Conservation (phyloP, 2,329 filamentous ascomycete species). For the Colletotrichum sublineola region DNA sequence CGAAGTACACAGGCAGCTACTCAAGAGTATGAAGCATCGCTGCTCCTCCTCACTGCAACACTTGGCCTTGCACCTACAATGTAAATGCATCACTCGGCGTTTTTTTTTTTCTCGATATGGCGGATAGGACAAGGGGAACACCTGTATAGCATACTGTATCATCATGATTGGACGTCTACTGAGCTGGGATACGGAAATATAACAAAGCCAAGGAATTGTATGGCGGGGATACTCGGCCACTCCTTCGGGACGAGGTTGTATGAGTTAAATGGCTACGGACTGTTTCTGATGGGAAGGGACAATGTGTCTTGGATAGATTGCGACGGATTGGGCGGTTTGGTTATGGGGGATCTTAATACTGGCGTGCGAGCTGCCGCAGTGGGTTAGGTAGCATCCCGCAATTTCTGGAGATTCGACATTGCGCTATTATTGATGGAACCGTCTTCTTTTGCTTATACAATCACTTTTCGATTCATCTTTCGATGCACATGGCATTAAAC, state of each 20-base stretch:
- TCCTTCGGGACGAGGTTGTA: not conserved
- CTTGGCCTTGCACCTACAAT: not conserved
- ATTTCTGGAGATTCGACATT: not conserved
- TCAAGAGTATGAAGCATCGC: not conserved
- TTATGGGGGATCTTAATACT: not conserved
- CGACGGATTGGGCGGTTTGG: not conserved
- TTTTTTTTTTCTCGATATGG: not conserved
- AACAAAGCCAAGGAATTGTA: not conserved
- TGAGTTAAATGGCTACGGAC: not conserved
- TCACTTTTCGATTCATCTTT: not conserved
- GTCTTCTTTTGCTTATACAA: not conserved
- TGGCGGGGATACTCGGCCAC: not conserved
- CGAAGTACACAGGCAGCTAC: slow-evolving; percentile 46
- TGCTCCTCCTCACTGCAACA: not conserved
- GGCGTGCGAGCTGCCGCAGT: not conserved
- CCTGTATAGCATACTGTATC: slow-evolving; percentile 25
- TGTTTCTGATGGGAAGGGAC: not conserved
- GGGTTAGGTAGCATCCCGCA: not conserved
- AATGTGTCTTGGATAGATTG: not conserved
- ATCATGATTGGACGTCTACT: slow-evolving; percentile 9
- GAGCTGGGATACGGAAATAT: slow-evolving; percentile 1
- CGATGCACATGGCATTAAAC: not conserved
- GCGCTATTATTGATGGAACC: not conserved
- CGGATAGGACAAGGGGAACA: not conserved
- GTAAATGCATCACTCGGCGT: slow-evolving; percentile 18